Evolutionary conservation across 1,284 basidiomycete genomes (phyloP), one percentile per base, ranked within the genome.

Genomic region (Rhizopogon parksii): DNA sequence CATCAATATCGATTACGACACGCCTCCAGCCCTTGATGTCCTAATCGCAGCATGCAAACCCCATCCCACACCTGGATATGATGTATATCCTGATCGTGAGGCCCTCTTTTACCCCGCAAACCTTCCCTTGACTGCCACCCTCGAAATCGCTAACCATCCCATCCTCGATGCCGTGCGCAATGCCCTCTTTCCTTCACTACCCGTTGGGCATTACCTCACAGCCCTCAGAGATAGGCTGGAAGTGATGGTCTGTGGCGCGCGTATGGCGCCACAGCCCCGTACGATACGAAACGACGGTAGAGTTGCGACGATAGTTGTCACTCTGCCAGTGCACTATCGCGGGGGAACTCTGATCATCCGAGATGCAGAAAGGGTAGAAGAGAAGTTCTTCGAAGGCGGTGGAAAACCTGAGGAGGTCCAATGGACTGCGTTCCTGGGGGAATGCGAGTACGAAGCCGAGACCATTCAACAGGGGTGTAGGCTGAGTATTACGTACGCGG

Each of bases 71-170:
- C 71, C 73, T n/a, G 76, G 77, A 2, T 70, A 75, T 49, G 74
- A 78, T 52, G 74, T 74, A 24, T 82, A 78, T 56, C 69, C 72
- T 12, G 79, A 80, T 53, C 74, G 74, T 51, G 83, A 86, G 57
- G 80, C 83, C 0, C 71, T 88, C n/a, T 83, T 80, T 65, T 88
- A 83, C 64, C 86, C 87, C 6, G 71, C 80, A 4, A 80, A 76
- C 52, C 78, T 88, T 43, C 83, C 87, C 11, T 68, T 88, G 46
- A 88, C 84, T 0, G 73, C 83, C 11, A 84, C 87, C 0, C 77
- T 90, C 57, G 87, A 90, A 59, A 75, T 90, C 55, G 77, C 85
- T 11, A 88, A 84, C 62, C 85, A 87, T 60, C 87, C 87, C 2
- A 82, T 90, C 60, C 76, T 90, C 52, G 86, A 88, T 56, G 82